Base-by-base conservation (phyloP, 2,329 filamentous ascomycete genomes). In the Verticillium tricorpus region DNA sequence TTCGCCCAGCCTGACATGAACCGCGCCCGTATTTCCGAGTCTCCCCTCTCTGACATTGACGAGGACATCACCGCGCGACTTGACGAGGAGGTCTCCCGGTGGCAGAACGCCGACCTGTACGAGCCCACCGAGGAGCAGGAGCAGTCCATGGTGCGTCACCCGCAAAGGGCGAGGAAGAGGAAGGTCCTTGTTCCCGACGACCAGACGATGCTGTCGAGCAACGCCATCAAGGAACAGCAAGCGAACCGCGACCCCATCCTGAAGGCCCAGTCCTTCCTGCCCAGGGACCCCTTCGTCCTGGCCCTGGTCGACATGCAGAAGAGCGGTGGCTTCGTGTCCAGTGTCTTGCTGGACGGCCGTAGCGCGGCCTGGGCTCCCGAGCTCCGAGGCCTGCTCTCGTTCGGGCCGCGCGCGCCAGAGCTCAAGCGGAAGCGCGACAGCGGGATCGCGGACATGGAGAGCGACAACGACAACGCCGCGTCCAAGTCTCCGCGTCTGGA, bases 361-460 rank as follows among this genome's bases (percentile, higher is more conserved):
- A 89, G 88, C 68, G 84, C 86, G 67, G 86, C 86, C 52, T 97
- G 93, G 93, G 94, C 94, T 3, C 94, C 94, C 1, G 95, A 99
- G 76, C 83, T 99, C 22, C 89, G 92, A 63, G 92, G 90, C n/a
- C 87, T 99, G 69, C 80, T 98, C n/a, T 96, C 93, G 1, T 81
- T 97, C 52, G 92, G 96, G 66, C 84, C 89, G 64, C 87, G 87
- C 62, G 84, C 89, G 52, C 89, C 88, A 62, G 92, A 96, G 64
- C 83, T 94, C 61, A 99, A 98, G 54, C 87, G 95, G 63, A 99
- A 99, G 83, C 89, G 95, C 32, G 93, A 97, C 70, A 93, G 89
- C 69, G 93, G 91, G 28, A 86, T 95, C 66, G 91, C 90, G 55
- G 92, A 94, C 70, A 84, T 95, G 65, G 91, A 89, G 25, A 85